Evolutionary conservation across 352 stramenopile species (phyloP).

Genomic region (Pythium coloratum): DNA sequence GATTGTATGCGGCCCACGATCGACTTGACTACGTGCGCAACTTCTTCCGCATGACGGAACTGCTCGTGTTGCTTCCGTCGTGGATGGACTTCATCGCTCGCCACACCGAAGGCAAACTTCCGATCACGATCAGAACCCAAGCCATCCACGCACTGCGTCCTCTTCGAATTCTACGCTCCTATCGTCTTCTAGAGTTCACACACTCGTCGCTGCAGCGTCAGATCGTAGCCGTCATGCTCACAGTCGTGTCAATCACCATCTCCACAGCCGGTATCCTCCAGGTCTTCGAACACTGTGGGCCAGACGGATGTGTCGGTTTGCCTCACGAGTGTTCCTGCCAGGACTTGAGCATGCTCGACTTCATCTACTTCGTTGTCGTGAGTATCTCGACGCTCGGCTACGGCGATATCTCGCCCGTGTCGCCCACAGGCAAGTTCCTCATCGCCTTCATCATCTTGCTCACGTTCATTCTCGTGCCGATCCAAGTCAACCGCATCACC

Average conservation of each 20-base stretch:
- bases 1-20: conserved; percentile 63
- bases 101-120: conserved; percentile 1
- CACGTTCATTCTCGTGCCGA: conserved; percentile 80
- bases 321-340: conserved; percentile 40
- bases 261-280: conserved; percentile 68
- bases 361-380: conserved; percentile 84
- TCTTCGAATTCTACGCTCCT: conserved; percentile 67
- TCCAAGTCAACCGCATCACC: conserved; percentile 76
- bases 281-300: conserved; percentile 56
- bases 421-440: conserved; percentile 64
- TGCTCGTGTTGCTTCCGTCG: conserved; percentile 62
- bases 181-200: conserved; percentile 74
- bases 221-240: conserved; percentile 58
- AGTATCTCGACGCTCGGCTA: conserved; percentile 87
- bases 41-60: conserved; percentile 56
- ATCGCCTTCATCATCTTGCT: conserved; percentile 83
- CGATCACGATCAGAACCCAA: conserved; percentile 18
- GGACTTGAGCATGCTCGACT: conserved; percentile 65
- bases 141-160: conserved; percentile 47
- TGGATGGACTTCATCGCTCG: conserved; percentile 37
- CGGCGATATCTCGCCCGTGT: conserved; percentile 73
- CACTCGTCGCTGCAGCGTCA: conserved; percentile 73
- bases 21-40: conserved; percentile 54
- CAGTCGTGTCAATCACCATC: conserved; percentile 70
- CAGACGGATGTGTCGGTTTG: conserved; percentile 14